Base-by-base conservation (phyloP, 768 basidiomycete genomes). In the Mycena polygramma region DNA sequence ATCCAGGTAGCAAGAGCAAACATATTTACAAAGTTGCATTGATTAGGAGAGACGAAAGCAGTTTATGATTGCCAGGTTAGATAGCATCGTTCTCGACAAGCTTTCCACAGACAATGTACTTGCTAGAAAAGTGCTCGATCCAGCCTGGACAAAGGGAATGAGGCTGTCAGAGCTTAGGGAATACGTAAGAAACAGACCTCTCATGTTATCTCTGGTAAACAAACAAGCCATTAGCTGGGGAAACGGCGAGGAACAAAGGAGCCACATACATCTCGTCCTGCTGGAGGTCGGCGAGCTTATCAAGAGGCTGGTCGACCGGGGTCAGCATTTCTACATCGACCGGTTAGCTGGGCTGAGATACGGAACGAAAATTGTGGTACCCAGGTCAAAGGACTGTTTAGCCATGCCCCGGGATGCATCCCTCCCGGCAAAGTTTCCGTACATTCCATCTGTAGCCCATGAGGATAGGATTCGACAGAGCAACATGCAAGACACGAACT, bases 321-420 rank as follows among this genome's bases (percentile, higher is more conserved):
- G 95, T 96, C 68, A 98, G 86, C 94, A 98, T 97, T 57, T 96
- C 97, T 93, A 76, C 30, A 53, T 19, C 7, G 20, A 26, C 2
- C 58, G 62, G 26, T 51, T 41, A 43, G 30, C 11, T 7, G 30
- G 30, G 37, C 13, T 19, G 3, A 20, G 36, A 26, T 7, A 37
- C 2, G 6, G n/a, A 14, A 17, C 22, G 11, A 41, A 19, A 6
- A 54, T 19, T 26, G 8, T 10, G n/a, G 49, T 43, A 95, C 96
- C 95, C n/a, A 84, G 37, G 74, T 97, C 97, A 73, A 98, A 98
- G 4, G 96, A 97, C 82, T 98, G 97, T 81, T 97, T 98, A 9
- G 97, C 97, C 94, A 99, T 97, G 7, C 97, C 97, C 45, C 97
- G 85, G 19, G 95, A 97, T 2, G 97, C 97, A 81, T 99, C 97